These are phyloP conservation scores for Emmonsia crescens DNA, from an alignment of 2,329 filamentous ascomycete species.

Conservation along the genomic window DNA sequence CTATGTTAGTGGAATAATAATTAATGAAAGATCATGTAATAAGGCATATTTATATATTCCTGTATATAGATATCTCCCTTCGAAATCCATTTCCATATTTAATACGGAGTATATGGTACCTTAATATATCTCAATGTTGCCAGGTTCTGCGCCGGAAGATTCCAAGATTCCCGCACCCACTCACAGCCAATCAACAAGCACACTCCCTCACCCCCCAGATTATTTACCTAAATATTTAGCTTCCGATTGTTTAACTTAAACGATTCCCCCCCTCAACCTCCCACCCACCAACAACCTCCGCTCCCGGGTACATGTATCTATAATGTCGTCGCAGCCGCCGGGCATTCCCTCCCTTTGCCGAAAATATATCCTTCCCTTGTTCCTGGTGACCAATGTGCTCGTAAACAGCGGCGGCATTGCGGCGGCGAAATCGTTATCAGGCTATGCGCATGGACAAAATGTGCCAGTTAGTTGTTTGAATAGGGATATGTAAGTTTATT, in stretches of 20 bases:
- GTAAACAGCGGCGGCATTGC: background rate
- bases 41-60: background rate
- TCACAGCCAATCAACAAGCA: too few species aligned
- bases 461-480: slow-evolving; percentile 45
- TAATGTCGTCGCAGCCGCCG: slow-evolving; percentile 9
- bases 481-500: slow-evolving; percentile 37
- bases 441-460: slow-evolving; percentile 38
- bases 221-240: background rate
- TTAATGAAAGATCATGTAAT: background rate
- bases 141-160: too few species aligned
- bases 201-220: too few species aligned
- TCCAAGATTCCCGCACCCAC: too few species aligned
- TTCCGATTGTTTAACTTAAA: too few species aligned
- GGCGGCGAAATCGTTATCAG: slow-evolving; percentile 11
- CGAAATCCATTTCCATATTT: too few species aligned
- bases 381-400: slow-evolving; percentile 3
- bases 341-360: slow-evolving; percentile 1
- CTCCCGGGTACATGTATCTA: slow-evolving; percentile 5
- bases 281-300: background rate
- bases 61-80: background rate
- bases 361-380: background rate
- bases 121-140: too few species aligned
- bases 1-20: background rate
- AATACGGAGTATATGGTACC: too few species aligned
- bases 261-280: too few species aligned